Base-by-base conservation (phyloP, 2,329 filamentous ascomycete genomes). In the Cephalotrichum gorgonifer region DNA sequence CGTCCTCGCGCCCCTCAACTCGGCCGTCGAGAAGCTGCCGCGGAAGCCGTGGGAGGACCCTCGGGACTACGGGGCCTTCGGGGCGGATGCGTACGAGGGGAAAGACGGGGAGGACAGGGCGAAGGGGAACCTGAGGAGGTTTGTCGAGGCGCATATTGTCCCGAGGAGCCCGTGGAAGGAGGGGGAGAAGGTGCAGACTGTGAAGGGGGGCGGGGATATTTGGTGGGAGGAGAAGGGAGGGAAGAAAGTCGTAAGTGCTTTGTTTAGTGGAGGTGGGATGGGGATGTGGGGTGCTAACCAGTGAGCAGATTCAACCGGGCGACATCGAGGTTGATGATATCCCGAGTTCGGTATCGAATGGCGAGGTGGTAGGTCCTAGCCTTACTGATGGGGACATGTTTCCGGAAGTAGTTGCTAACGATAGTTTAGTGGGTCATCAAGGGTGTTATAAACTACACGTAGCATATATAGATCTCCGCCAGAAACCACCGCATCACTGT, bases 1-100 rank as follows among this genome's bases (percentile, higher is more conserved):
- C 2, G 81, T 97, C 23, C 79, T 97, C 3, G 91, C 90, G 5
- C 93, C 93, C 1, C 71, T 86, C 48, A 97, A 98, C 71, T 81
- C 78, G 17, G 88, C 83, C 3, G 80, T 98, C 59, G 85, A 86
- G 55, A 70, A 67, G 1, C 71, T 97, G 23, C 86, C 89, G 1
- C 75, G 85, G 47, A 97, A 96, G 64, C 90, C 90, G 0, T 95
- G 88, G 88, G 87, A 86, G 58, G 72, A 90, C 54, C 79, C 85
- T 0, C 66, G 75, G 47, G 89, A 95, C 55, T 91, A 93, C 62
- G 68, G 73, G 3, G 64, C 65, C 1, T 68, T 85, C 3, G 88
- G 88, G 0, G 72, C 75, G 2, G 67, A 81, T 28, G 88, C 85
- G 1, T 96, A 95, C 60, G 79, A 85, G 43, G 89, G 89, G 0